phyloP scores from a whole-genome alignment of 2,329 filamentous ascomycete species.

The Apiospora malaysiana region DNA sequence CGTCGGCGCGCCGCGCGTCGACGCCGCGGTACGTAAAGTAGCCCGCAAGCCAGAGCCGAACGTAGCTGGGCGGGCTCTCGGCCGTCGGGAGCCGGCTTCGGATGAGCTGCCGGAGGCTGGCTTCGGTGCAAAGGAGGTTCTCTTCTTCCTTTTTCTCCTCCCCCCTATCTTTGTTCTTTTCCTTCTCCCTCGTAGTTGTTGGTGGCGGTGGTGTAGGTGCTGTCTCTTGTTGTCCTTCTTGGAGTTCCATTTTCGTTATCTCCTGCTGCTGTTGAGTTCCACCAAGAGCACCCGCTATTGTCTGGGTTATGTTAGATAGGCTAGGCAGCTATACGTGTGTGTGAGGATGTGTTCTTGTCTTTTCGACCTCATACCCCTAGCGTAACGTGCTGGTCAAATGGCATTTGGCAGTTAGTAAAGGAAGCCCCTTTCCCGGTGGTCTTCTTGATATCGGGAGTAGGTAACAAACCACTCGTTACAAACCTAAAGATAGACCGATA shows the following conservation, averaged over 20 bases:
- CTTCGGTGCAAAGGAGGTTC: background rate
- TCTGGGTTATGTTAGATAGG: too few relatives aligned
- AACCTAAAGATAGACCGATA: background rate
- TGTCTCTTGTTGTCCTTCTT: background rate
- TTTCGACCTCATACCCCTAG: background rate
- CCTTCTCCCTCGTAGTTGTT: too few relatives aligned
- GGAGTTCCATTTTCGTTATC: background rate
- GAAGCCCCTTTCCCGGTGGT: too few relatives aligned
- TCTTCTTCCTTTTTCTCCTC: background rate
- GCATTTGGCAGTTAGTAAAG: background rate
- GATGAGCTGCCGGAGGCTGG: background rate
- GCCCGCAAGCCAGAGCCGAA: constrained; percentile 22
- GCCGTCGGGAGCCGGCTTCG: background rate
- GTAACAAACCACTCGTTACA: background rate
- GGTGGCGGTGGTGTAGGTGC: background rate
- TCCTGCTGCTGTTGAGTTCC: background rate
- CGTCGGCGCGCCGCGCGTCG: constrained; percentile 8
- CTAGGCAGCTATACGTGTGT: too few relatives aligned
- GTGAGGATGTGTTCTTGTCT: too few relatives aligned
- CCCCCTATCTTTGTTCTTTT: too few relatives aligned
- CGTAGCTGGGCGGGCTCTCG: constrained; percentile 21
- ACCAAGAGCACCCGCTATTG: too few relatives aligned
- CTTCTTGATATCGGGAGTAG: too few relatives aligned
- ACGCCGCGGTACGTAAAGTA: constrained; percentile 24
- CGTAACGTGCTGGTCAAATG: background rate